phyloP scores from a whole-genome alignment of 176 grass and related monocot species.

The Juncus inflexus region DNA sequence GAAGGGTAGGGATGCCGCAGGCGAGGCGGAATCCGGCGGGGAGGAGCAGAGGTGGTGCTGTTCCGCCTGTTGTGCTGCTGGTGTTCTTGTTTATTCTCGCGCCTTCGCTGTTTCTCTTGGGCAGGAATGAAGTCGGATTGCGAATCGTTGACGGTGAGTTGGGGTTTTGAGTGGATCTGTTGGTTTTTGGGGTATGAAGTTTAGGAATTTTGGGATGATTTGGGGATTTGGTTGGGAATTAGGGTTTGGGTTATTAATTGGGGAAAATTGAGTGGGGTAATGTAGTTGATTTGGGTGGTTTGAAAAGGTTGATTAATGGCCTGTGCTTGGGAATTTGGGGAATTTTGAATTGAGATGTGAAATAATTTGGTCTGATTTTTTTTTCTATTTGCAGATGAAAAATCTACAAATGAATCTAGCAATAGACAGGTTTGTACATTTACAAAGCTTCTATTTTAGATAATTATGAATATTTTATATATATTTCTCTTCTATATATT shows the following conservation, averaged over 20 bases:
- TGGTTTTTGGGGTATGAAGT: background rate
- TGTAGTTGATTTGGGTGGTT: too few species aligned
- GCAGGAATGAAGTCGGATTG: conserved; percentile 40
- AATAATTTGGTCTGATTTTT: conserved; percentile 1
- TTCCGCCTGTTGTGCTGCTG: conserved; percentile 47
- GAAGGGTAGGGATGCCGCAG: conserved; percentile 35
- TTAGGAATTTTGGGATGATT: background rate
- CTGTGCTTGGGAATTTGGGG: too few species aligned
- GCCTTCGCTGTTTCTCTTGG: conserved; percentile 49
- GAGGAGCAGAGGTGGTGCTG: conserved; percentile 34
- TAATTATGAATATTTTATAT: conserved; percentile 7
- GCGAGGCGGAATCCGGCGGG: conserved; percentile 49
- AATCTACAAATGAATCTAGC: conserved; percentile 19
- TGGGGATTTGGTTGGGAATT: too few species aligned
- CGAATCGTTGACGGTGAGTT: conserved; percentile 44
- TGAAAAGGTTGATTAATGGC: too few species aligned
- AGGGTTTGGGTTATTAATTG: too few species aligned
- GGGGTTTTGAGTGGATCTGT: conserved; percentile 3
- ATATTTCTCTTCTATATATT: conserved; percentile 8
- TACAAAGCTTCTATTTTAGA: background rate
- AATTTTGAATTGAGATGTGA: background rate
- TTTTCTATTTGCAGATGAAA: conserved; percentile 52
- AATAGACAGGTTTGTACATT: conserved; percentile 49
- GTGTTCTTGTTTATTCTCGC: conserved; percentile 65
- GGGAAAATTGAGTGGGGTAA: too few species aligned